A percentile compares a stretch with the other conserved stretches of the same genome.
Conservation (phyloP, 169 alveolate genomes). For the Plasmodium gonderi region DNA sequence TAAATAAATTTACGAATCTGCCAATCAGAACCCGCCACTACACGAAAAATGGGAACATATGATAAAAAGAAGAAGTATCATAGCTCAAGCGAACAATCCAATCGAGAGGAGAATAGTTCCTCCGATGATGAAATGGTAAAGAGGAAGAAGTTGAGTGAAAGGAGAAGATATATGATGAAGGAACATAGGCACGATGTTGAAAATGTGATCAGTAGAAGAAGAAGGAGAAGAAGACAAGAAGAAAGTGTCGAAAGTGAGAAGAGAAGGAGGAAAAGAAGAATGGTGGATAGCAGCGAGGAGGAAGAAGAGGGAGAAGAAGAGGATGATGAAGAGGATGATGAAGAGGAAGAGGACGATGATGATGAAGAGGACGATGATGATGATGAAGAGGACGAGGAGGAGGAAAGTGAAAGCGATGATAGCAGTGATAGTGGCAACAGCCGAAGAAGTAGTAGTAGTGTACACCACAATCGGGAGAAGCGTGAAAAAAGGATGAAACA, state of each 20-base stretch:
- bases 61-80: conserved; percentile 34
- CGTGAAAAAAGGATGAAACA: neutral
- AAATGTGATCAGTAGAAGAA: neutral
- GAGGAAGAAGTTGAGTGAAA: conserved; percentile 4
- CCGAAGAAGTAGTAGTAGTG: neutral
- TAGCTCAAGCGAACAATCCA: conserved; percentile 10
- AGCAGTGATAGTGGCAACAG: neutral
- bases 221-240: neutral
- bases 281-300: neutral
- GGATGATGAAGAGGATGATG: neutral
- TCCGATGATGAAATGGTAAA: conserved; percentile 17
- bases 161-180: neutral
- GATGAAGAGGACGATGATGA: neutral
- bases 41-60: neutral
- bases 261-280: neutral
- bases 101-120: neutral
- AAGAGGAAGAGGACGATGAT: neutral
- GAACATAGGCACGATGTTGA: neutral
- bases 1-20: no score
- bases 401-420: neutral
- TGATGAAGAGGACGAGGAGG: neutral
- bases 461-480: neutral
- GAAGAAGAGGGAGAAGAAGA: neutral
- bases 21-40: neutral
- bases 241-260: neutral